phyloP scores from a whole-genome alignment of 495 filamentous ascomycete genomes.

The Hypoxylon trugodes region DNA sequence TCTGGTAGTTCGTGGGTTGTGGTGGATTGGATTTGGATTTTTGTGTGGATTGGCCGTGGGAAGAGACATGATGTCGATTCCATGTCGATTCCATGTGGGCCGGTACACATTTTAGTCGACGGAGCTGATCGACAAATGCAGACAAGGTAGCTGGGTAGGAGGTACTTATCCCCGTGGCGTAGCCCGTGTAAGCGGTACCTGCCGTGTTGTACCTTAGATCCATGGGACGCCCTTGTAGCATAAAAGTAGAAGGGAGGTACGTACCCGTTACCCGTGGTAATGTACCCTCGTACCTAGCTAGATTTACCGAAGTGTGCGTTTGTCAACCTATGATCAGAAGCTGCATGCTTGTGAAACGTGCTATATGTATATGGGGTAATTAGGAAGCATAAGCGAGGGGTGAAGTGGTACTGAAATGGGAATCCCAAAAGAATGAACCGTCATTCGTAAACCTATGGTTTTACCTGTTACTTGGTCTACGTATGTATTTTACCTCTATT shows the following conservation, averaged over 20 bases:
- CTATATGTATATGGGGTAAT: constrained; percentile 43
- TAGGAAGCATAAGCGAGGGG: constrained; percentile 35
- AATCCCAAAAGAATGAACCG: constrained; percentile 22
- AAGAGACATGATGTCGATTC: constrained; percentile 29
- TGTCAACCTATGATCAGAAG: constrained; percentile 39
- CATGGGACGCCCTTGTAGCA: too few species aligned
- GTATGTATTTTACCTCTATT: constrained; percentile 9
- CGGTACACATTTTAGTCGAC: constrained; percentile 39
- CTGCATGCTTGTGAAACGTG: constrained; percentile 41
- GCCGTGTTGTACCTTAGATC: constrained; percentile 2
- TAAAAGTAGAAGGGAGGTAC: too few species aligned
- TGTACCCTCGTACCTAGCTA: constrained; percentile 4
- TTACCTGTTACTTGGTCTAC: constrained; percentile 6
- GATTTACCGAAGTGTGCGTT: constrained; percentile 42
- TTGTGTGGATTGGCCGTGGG: too few species aligned
- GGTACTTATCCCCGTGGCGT: constrained; percentile 29
- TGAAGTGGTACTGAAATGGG: constrained; percentile 22
- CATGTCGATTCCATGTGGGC: constrained; percentile 31
- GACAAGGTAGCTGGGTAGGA: constrained; percentile 23
- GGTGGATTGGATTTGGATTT: constrained; percentile 11
- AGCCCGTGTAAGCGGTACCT: constrained; percentile 31
- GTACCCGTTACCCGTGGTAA: background rate
- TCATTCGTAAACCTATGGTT: constrained; percentile 11
- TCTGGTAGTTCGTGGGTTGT: constrained; percentile 1
- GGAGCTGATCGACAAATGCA: constrained; percentile 40